These are phyloP conservation scores for Patellaria atrata DNA, from an alignment of 495 filamentous ascomycete species.

Conservation along the genomic window DNA sequence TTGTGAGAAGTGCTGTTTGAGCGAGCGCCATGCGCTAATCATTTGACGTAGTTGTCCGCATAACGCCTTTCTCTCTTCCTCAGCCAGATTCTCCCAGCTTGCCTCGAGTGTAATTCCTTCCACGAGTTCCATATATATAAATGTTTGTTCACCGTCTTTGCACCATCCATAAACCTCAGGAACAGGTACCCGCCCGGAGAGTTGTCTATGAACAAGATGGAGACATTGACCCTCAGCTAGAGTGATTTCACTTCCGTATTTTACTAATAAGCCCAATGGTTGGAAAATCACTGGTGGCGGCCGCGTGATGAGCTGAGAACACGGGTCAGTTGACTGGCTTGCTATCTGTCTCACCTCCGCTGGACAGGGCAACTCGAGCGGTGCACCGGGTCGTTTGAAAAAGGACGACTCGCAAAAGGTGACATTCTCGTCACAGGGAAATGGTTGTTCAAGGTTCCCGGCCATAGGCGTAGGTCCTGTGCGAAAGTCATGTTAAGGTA, in stretches of 20 bases:
- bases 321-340: constrained; percentile 2
- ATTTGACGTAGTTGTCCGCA: constrained; percentile 27
- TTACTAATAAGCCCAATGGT: constrained; percentile 31
- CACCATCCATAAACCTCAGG: constrained; percentile 37
- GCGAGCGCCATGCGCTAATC: constrained; percentile 19
- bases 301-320: constrained; percentile 9
- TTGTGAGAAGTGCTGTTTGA: constrained; percentile 26
- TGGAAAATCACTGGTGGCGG: constrained; percentile 25
- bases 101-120: constrained; percentile 27
- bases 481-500: too few species aligned
- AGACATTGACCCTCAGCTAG: constrained; percentile 33
- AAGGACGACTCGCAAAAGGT: constrained; percentile 1
- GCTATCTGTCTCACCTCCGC: neutral
- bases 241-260: constrained; percentile 30
- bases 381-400: neutral
- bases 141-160: constrained; percentile 28
- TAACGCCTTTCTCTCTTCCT: constrained; percentile 24
- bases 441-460: too few species aligned
- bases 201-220: constrained; percentile 27
- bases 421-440: constrained; percentile 2
- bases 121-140: constrained; percentile 37
- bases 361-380: neutral
- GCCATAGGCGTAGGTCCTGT: too few species aligned
- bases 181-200: constrained; percentile 28
- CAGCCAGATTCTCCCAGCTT: constrained; percentile 25